Conservation (phyloP, 2,329 filamentous ascomycete genomes). For the Stylonectria norvegica region DNA sequence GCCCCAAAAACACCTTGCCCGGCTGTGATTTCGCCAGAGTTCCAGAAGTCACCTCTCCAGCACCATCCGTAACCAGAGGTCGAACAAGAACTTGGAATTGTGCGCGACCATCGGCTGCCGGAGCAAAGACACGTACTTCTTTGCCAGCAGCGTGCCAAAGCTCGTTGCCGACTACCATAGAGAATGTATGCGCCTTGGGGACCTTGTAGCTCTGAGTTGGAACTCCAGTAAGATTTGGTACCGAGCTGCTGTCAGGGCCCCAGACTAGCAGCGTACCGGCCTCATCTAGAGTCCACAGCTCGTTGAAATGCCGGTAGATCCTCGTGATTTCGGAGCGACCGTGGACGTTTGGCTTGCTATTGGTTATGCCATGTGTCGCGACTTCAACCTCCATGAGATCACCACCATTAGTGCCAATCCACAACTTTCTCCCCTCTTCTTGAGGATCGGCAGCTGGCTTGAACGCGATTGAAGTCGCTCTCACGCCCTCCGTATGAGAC, state of each 20-base stretch:
- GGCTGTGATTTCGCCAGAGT: constrained; percentile 70
- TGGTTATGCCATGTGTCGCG: constrained; percentile 64
- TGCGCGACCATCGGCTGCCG: constrained; percentile 62
- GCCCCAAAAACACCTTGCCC: constrained; percentile 82
- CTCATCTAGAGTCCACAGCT: constrained; percentile 94
- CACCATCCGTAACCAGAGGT: constrained; percentile 66
- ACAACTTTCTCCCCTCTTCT: constrained; percentile 76
- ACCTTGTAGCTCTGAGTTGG: constrained; percentile 73
- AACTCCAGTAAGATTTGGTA: constrained; percentile 69
- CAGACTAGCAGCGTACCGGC: constrained; percentile 83
- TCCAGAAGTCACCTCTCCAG: constrained; percentile 85
- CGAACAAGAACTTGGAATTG: constrained; percentile 73
- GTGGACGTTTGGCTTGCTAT: constrained; percentile 69
- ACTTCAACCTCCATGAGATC: constrained; percentile 91
- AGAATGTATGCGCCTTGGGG: constrained; percentile 79
- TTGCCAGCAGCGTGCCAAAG: constrained; percentile 88
- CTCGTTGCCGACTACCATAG: constrained; percentile 78
- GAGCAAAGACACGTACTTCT: constrained; percentile 79
- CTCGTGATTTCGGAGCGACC: constrained; percentile 74
- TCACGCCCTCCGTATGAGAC: constrained; percentile 79
- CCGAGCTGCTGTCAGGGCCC: constrained; percentile 68
- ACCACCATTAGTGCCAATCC: constrained; percentile 86
- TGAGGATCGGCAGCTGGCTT: constrained; percentile 75
- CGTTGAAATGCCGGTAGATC: constrained; percentile 81
- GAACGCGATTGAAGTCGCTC: constrained; percentile 77